Percentiles rank a stretch among this genome's conserved stretches.
phyloP scores from a whole-genome alignment of 2,329 filamentous ascomycete genomes.

The Rhynchosporium secalis region DNA sequence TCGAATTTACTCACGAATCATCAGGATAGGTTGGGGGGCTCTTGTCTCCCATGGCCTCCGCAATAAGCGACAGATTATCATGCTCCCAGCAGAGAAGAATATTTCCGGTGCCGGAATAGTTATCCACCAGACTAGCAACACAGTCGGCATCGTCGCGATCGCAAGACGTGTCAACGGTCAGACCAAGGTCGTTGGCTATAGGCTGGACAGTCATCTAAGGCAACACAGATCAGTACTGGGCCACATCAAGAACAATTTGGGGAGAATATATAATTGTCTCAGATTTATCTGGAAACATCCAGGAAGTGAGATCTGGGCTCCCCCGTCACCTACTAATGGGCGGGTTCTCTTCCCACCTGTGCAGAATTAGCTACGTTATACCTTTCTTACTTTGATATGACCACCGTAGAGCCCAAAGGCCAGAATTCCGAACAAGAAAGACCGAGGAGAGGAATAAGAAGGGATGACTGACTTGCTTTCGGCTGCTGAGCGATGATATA shows the following conservation, averaged over 20 bases:
- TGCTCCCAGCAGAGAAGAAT: constrained; percentile 65
- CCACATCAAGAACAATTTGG: too few species aligned
- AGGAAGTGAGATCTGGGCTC: too few species aligned
- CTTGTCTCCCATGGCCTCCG: constrained; percentile 51
- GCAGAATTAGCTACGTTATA: background rate
- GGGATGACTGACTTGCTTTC: constrained; percentile 44
- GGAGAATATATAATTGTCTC: too few species aligned
- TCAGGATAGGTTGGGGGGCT: constrained; percentile 52
- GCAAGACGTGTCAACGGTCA: constrained; percentile 56
- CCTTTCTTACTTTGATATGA: background rate
- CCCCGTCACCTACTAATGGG: constrained; percentile 38
- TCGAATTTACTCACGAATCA: constrained; percentile 42
- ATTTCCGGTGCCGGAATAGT: constrained; percentile 50
- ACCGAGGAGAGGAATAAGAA: background rate
- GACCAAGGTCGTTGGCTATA: constrained; percentile 54
- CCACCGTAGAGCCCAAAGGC: background rate
- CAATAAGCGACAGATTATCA: constrained; percentile 52
- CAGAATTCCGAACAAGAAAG: background rate
- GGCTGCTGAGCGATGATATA: constrained; percentile 59
- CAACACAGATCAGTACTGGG: too few species aligned
- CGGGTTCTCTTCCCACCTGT: constrained; percentile 52
- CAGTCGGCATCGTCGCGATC: constrained; percentile 56
- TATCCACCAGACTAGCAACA: constrained; percentile 51
- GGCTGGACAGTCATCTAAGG: constrained; percentile 55
- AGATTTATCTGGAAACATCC: too few species aligned